These are phyloP conservation scores for Neospermospora avenae DNA, from an alignment of 2,329 filamentous ascomycete species.

Conservation along the genomic window DNA sequence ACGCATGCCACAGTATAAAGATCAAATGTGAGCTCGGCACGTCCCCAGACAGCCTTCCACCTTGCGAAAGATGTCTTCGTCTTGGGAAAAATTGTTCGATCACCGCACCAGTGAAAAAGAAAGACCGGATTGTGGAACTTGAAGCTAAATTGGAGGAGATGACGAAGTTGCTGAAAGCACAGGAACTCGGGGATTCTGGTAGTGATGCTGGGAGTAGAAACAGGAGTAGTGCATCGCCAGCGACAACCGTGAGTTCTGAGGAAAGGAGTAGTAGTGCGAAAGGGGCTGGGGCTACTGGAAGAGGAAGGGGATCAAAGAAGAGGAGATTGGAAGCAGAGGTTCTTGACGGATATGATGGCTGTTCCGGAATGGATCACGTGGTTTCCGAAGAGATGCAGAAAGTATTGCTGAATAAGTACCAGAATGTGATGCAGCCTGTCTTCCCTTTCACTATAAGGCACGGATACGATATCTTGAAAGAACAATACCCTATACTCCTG, in stretches of 20 bases:
- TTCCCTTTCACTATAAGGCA: constrained; percentile 6
- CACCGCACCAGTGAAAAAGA: constrained; percentile 5
- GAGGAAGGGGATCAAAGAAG: neutral
- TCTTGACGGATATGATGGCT: neutral
- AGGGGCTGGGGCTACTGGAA: too few relatives aligned
- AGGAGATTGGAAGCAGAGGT: neutral
- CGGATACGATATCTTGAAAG: constrained; percentile 3
- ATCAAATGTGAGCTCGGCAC: constrained; percentile 14
- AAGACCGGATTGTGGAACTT: constrained; percentile 10
- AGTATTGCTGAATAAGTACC: neutral
- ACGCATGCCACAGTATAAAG: constrained; percentile 7
- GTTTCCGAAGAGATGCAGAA: neutral
- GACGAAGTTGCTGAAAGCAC: constrained; percentile 5
- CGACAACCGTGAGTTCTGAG: neutral
- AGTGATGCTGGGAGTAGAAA: neutral
- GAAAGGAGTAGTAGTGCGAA: neutral
- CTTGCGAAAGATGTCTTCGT: constrained; percentile 8
- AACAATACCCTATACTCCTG: constrained; percentile 3
- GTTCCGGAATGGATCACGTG: constrained; percentile 1
- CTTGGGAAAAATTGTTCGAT: constrained; percentile 7
- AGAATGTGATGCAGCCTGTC: constrained; percentile 3
- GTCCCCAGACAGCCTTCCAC: neutral
- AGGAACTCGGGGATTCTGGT: neutral
- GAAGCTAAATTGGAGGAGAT: constrained; percentile 9
- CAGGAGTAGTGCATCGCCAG: neutral